These are phyloP conservation scores for Phialophora macrospora DNA, from an alignment of 2,329 filamentous ascomycete genomes.

Conservation along the genomic window DNA sequence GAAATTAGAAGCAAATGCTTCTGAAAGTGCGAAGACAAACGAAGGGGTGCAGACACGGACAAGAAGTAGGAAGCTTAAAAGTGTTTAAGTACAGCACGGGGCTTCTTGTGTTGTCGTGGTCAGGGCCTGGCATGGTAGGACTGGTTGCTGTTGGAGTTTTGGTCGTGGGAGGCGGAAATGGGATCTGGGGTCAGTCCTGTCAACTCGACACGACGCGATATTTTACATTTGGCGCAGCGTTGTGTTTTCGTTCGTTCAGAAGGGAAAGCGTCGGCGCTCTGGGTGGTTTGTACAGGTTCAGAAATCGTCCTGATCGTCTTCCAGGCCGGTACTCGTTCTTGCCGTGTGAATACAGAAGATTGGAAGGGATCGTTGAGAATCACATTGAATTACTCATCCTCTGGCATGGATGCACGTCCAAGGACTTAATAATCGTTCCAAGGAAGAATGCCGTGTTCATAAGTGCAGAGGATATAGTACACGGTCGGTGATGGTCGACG, in stretches of 20 bases:
- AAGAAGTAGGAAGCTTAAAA: slow-evolving; percentile 9
- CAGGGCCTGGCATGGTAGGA: not conserved
- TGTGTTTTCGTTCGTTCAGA: not conserved
- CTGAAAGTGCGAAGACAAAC: slow-evolving; percentile 3
- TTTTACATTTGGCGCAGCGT: not conserved
- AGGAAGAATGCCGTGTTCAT: not conserved
- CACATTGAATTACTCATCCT: no score
- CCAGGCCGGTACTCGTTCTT: not conserved
- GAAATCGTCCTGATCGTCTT: not conserved
- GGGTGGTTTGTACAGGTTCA: not conserved
- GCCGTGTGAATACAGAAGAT: no score
- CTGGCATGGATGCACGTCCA: not conserved
- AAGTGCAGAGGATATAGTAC: no score
- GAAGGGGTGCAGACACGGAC: slow-evolving; percentile 18
- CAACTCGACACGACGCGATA: not conserved
- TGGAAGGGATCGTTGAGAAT: no score
- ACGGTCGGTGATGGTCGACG: no score
- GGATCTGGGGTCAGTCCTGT: not conserved
- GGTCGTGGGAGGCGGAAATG: no score
- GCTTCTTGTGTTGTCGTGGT: not conserved
- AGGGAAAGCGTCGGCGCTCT: not conserved
- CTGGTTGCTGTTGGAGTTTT: not conserved
- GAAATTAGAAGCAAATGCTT: not conserved
- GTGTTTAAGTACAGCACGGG: not conserved
- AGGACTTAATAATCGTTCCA: not conserved